Percentiles rank a stretch among this genome's conserved stretches.
phyloP scores from a whole-genome alignment of 495 filamentous ascomycete genomes.

The Neurospora sp. region DNA sequence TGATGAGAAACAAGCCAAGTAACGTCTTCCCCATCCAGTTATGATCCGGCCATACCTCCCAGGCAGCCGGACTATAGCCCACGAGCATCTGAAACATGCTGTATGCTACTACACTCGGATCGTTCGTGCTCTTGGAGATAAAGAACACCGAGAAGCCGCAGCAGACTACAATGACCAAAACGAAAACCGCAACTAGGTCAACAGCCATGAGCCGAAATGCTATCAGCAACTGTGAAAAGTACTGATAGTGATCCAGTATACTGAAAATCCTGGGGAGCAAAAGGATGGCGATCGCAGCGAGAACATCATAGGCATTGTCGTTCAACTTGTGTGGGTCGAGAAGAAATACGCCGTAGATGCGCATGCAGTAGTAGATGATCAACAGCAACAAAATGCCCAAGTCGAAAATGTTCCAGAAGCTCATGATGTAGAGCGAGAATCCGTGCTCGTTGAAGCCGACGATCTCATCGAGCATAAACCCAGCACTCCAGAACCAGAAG shows the following conservation, averaged over 20 bases:
- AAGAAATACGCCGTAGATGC: slow-evolving; percentile 73
- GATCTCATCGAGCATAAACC: slow-evolving; percentile 93
- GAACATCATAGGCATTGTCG: slow-evolving; percentile 77
- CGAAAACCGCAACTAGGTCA: slow-evolving; percentile 71
- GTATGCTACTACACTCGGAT: slow-evolving; percentile 64
- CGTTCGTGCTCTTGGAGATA: slow-evolving; percentile 55
- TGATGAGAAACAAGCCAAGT: slow-evolving; percentile 73
- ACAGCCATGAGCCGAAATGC: slow-evolving; percentile 87
- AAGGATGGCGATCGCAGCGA: slow-evolving; percentile 80
- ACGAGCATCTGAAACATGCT: slow-evolving; percentile 86
- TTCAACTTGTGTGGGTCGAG: slow-evolving; percentile 59
- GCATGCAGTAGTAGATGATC: slow-evolving; percentile 77
- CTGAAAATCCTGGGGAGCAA: slow-evolving; percentile 86
- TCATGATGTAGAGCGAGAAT: slow-evolving; percentile 90
- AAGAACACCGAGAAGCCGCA: slow-evolving; percentile 94
- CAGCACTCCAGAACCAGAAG: slow-evolving; percentile 95
- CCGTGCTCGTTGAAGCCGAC: slow-evolving; percentile 90
- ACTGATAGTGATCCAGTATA: slow-evolving; percentile 83
- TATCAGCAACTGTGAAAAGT: slow-evolving; percentile 89
- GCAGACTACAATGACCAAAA: slow-evolving; percentile 74
- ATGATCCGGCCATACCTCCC: slow-evolving; percentile 64
- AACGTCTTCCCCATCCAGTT: slow-evolving; percentile 65
- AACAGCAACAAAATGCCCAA: slow-evolving; percentile 78
- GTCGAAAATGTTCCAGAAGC: slow-evolving; percentile 94
- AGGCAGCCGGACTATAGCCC: slow-evolving; percentile 54